Evolutionary conservation across 768 basidiomycete genomes (phyloP), one percentile per base, ranked within the genome.

Genomic region (Cantharellus cinnabarinus): DNA sequence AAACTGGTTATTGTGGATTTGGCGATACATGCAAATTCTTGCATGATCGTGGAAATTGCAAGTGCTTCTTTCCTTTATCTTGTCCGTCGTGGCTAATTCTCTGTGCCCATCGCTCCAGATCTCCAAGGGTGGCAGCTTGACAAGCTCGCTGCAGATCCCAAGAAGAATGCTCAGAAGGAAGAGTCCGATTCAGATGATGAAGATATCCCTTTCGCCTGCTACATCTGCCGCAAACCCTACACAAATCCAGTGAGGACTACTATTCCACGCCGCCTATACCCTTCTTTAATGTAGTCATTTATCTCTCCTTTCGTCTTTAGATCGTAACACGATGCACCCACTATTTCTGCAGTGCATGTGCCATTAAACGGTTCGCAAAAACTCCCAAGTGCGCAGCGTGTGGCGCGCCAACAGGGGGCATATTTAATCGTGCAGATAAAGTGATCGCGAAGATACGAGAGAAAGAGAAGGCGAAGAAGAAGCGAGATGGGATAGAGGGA

Each of bases 11-110:
- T 68, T 99, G 95, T 70, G 95, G 95, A 29, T 99, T 94, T 69
- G 95, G 95, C 39, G 95, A 99, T 71, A 91, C 90, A 2, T 99
- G 95, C 72, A 98, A 97, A 76, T 97, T 97, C 75, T 76, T 98
- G 68, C 95, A 98, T 71, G 95, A 98, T 71, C 83, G 94, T 66
- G 93, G 94, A 60, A 90, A 88, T 41, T 90, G 87, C 88, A 66
- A 68, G 85, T 80, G 5, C 20, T 29, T 14, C 7, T 44, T 5
- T 57, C 7, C 5, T 51, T 50, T 20, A 5, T 5, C 35, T 56
- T 42, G 15, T 54, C 38, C 53, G 3, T 10, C 14, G 52, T 37
- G 20, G 1, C 4, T n/a, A 3, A 14, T 5, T 15, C 44, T 40
- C 58, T 52, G 58, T 59, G 50, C 54, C 20, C 48, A n/a, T 38